Evolutionary conservation across 306 rosid species (phyloP).

Genomic region (Glycine soja): DNA sequence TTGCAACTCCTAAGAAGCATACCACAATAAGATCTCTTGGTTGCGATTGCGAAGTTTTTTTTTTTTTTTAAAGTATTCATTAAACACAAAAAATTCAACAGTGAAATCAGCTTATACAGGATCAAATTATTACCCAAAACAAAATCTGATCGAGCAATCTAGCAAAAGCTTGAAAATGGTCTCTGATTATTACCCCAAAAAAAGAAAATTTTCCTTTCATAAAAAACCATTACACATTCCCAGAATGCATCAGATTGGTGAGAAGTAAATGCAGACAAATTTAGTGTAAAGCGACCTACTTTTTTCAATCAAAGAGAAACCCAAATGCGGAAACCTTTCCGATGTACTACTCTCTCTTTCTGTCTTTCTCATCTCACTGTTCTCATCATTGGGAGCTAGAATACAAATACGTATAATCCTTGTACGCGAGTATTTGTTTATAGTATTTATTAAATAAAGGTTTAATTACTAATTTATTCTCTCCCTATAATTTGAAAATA

Average conservation of each 20-base stretch:
- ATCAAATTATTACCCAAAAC: slow-evolving; percentile 7
- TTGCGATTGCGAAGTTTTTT: slow-evolving; percentile 24
- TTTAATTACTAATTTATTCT: too few relatives aligned
- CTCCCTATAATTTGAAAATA: too few relatives aligned
- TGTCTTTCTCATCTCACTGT: slow-evolving; percentile 45
- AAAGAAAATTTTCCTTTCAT: slow-evolving; percentile 5
- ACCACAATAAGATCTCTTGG: slow-evolving; percentile 25
- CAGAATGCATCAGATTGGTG: slow-evolving; percentile 42
- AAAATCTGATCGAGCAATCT: slow-evolving; percentile 40
- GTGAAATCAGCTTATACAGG: slow-evolving; percentile 31
- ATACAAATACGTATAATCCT: background rate
- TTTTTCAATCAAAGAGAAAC: slow-evolving; percentile 49
- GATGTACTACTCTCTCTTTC: slow-evolving; percentile 45
- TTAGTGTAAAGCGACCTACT: slow-evolving; percentile 51
- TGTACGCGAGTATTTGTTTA: too few relatives aligned
- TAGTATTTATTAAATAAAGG: too few relatives aligned
- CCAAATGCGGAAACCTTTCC: slow-evolving; percentile 55
- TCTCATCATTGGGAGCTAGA: slow-evolving; percentile 54
- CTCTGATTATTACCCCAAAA: background rate
- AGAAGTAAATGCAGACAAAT: slow-evolving; percentile 28
- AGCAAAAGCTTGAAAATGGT: slow-evolving; percentile 49
- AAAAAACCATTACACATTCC: slow-evolving; percentile 32
- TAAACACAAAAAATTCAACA: slow-evolving; percentile 6
- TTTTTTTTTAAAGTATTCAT: slow-evolving; percentile 13
- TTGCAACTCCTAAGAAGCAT: slow-evolving; percentile 1